These are phyloP conservation scores for Leptographium wingfieldii DNA, from an alignment of 2,329 filamentous ascomycete species.

Conservation along the genomic window DNA sequence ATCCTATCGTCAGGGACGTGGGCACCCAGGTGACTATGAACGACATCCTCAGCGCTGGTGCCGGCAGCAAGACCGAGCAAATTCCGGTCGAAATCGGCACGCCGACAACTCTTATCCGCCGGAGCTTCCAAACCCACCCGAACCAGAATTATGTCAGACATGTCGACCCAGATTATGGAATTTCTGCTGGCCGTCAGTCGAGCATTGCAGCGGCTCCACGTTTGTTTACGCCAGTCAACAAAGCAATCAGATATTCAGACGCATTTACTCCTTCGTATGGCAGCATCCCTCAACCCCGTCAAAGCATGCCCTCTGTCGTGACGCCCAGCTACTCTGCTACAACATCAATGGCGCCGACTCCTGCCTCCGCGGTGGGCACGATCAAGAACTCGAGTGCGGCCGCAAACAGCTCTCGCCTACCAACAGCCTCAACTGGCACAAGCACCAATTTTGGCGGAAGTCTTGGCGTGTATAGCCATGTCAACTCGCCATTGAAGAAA, in stretches of 20 bases:
- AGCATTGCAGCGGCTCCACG: constrained; percentile 24
- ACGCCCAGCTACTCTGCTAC: constrained; percentile 1
- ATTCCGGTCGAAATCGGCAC: constrained; percentile 34
- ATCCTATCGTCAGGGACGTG: constrained; percentile 64
- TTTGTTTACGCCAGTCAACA: constrained; percentile 28
- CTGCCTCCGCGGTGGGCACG: constrained; percentile 3
- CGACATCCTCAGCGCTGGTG: constrained; percentile 17
- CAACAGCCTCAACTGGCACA: constrained; percentile 10
- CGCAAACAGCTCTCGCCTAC: constrained; percentile 12
- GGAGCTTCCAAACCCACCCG: constrained; percentile 67
- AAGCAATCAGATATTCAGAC: constrained; percentile 19
- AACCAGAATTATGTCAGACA: constrained; percentile 70
- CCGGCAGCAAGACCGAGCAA: neutral
- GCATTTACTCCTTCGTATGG: constrained; percentile 15
- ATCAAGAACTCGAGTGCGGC: constrained; percentile 5
- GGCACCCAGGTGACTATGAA: constrained; percentile 59
- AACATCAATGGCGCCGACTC: neutral
- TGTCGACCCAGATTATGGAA: constrained; percentile 51
- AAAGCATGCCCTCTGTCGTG: constrained; percentile 10
- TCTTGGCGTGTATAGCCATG: constrained; percentile 68
- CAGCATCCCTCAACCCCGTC: constrained; percentile 8
- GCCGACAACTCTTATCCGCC: constrained; percentile 52
- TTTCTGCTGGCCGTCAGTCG: constrained; percentile 26
- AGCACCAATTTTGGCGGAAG: constrained; percentile 49
- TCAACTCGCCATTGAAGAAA: constrained; percentile 74